Base-by-base conservation (phyloP, 2,329 filamentous ascomycete species). In the Curvularia lunata region DNA sequence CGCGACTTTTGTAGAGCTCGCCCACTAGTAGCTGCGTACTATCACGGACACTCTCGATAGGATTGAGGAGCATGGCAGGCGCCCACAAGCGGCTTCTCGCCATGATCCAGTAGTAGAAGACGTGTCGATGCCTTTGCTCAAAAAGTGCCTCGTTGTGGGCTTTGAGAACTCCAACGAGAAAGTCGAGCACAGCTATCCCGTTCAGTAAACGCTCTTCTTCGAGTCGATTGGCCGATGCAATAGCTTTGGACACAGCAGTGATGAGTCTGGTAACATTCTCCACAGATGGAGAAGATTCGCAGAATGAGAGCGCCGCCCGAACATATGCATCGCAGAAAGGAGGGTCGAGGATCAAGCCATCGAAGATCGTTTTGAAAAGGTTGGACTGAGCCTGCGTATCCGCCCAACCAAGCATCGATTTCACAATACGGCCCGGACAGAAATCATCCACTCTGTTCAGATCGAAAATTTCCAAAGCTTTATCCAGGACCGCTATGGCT, bases 361-460 rank as follows among this genome's bases (percentile, higher is more conserved):
- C 72, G 10, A 56, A 28, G 10, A 77, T 65, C 4, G 73, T 77
- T 4, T 30, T 52, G 47, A 59, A 62, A 6, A 76, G 41, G 2
- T 61, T 50, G 2, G 52, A 41, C 28, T 70, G 69, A 8, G 65
- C 48, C 2, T 45, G 47, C 5, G 47, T n/a, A 7, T 72, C 64
- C 12, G 52, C 21, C 16, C 66, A 66, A 32, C 62, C 50, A 13
- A 75, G 62, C 66, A 77, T 69, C 62, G 65, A 65, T 46, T 68
- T 74, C 38, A 77, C 52, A 9, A 77, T 64, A 23, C 74, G 69
- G 12, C 74, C 74, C 30, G 75, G 75, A 57, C 72, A 75, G 45
- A 70, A 74, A 18, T 64, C 42, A 7, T 72, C 70, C 2, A 67
- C 62, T 52, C 70, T 75, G 19, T 66, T 54, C 2, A 49, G 42